phyloP scores from a whole-genome alignment of 352 stramenopile genomes.

The Globisporangium viniferum region DNA sequence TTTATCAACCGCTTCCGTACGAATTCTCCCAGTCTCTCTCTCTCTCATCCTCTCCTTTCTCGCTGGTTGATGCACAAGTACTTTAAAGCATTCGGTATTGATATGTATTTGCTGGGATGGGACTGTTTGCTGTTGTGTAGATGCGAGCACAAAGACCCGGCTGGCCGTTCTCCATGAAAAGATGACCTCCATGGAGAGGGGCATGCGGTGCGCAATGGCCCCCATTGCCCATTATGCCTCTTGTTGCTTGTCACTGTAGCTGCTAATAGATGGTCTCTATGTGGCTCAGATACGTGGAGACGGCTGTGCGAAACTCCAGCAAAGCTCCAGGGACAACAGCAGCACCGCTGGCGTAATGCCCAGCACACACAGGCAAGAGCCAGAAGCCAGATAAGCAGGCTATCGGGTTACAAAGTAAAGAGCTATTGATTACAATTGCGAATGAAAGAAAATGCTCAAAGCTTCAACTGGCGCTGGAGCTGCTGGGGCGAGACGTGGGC shows the following conservation, averaged over 20 bases:
- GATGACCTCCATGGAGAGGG: slow-evolving; percentile 40
- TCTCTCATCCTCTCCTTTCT: not conserved
- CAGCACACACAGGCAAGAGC: not conserved
- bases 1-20: slow-evolving; percentile 65
- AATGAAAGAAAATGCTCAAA: not conserved
- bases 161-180: slow-evolving; percentile 43
- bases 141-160: slow-evolving; percentile 37
- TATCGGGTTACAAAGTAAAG: not conserved
- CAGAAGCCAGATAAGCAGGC: not conserved
- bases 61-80: not conserved
- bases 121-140: slow-evolving; percentile 15
- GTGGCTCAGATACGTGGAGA: slow-evolving; percentile 35
- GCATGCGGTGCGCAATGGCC: slow-evolving; percentile 25
- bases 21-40: not conserved
- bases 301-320: slow-evolving; percentile 23
- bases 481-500: slow-evolving; percentile 22
- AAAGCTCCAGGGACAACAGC: not conserved
- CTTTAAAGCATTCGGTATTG: not conserved
- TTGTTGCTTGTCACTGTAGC: not conserved
- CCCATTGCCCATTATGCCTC: not conserved
- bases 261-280: not conserved
- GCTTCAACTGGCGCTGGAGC: slow-evolving; percentile 1
- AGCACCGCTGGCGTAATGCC: not conserved
- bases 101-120: not conserved
- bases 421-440: not conserved